A percentile compares a stretch with the other conserved stretches of the same genome.
phyloP scores from a whole-genome alignment of 805 yeast genomes.

The Metschnikowia lunata region DNA sequence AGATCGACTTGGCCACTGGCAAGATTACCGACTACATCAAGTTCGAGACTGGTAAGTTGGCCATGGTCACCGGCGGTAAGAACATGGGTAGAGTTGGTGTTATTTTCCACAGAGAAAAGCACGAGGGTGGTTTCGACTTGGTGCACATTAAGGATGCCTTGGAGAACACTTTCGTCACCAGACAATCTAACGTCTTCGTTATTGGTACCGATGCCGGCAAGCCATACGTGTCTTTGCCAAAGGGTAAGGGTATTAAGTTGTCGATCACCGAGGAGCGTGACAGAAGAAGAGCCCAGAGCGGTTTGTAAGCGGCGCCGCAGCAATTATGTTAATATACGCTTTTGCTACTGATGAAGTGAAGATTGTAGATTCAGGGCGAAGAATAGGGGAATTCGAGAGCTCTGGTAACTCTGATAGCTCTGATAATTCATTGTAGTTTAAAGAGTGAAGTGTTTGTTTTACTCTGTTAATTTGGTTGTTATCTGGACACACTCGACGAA shows the following conservation, averaged over 20 bases:
- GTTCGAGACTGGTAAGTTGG: conserved; percentile 86
- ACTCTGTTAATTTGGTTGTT: too few relatives aligned
- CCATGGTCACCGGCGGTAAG: conserved; percentile 96
- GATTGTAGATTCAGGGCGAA: too few relatives aligned
- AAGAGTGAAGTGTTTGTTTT: too few relatives aligned
- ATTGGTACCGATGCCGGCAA: conserved; percentile 88
- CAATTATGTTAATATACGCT: background rate
- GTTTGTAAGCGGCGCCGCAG: conserved; percentile 20
- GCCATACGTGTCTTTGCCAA: conserved; percentile 92
- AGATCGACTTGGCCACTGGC: conserved; percentile 94
- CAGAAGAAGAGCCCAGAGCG: conserved; percentile 83
- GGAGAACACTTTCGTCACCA: conserved; percentile 93
- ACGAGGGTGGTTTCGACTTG: conserved; percentile 97
- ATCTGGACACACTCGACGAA: too few relatives aligned
- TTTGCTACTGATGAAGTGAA: too few relatives aligned
- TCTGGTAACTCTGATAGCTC: too few relatives aligned
- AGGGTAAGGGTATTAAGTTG: conserved; percentile 98
- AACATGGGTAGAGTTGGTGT: conserved; percentile 98
- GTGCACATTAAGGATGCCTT: conserved; percentile 94
- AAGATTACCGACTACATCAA: conserved; percentile 85
- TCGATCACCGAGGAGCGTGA: conserved; percentile 96
- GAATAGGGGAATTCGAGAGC: too few relatives aligned
- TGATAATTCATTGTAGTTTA: too few relatives aligned
- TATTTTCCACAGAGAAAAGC: conserved; percentile 93
- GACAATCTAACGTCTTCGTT: conserved; percentile 88